phyloP scores from a whole-genome alignment of 192 early-diverging fungal genomes.

The Funneliformis geosporum region DNA sequence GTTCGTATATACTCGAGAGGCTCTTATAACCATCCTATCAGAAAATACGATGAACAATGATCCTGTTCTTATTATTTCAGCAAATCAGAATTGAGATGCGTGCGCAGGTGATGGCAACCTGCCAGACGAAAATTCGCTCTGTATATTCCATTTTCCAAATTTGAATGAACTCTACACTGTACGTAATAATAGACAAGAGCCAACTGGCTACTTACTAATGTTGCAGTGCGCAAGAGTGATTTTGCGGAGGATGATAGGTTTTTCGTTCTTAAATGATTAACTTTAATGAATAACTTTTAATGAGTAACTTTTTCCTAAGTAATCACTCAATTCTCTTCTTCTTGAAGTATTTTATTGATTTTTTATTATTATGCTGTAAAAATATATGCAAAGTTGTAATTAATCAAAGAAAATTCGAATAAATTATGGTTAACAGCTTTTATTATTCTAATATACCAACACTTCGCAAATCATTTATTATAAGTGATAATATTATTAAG shows the following conservation, averaged over 20 bases:
- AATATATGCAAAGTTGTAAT: too few relatives aligned
- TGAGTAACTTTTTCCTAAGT: too few relatives aligned
- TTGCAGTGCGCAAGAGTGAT: background rate
- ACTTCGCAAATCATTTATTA: too few relatives aligned
- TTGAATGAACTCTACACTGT: background rate
- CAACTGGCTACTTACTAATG: background rate
- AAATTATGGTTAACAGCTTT: too few relatives aligned
- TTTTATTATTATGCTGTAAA: too few relatives aligned
- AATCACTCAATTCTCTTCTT: too few relatives aligned
- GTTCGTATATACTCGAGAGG: slow-evolving; percentile 9
- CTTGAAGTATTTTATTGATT: too few relatives aligned
- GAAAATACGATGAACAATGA: slow-evolving; percentile 13
- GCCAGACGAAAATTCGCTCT: slow-evolving; percentile 13
- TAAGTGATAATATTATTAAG: too few relatives aligned
- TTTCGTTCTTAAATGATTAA: background rate
- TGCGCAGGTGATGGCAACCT: slow-evolving; percentile 8
- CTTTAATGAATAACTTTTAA: too few relatives aligned
- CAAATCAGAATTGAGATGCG: slow-evolving; percentile 1
- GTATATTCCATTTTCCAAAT: slow-evolving; percentile 6
- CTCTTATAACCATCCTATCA: slow-evolving; percentile 19
- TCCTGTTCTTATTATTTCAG: background rate
- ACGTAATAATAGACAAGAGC: background rate
- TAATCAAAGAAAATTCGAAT: too few relatives aligned
- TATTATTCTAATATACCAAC: too few relatives aligned
- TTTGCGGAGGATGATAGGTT: background rate